Conservation (phyloP, 164 flowering plant genomes). For the Vitis labrusca region DNA sequence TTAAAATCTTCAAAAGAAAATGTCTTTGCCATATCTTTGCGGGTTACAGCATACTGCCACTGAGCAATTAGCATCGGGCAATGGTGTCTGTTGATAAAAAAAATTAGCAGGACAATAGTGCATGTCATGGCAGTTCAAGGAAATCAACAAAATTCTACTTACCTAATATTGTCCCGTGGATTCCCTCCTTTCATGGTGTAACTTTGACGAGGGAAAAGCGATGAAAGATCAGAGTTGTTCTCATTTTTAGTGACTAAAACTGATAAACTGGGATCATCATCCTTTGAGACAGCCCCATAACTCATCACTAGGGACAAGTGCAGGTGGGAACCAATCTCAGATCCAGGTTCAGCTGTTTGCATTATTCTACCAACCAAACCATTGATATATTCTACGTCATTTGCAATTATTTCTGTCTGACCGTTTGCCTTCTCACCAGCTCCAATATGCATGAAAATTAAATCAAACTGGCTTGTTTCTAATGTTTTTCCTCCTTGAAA, state of each 20-base stretch:
- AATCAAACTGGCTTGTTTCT: slow-evolving; percentile 62
- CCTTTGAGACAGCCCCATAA: slow-evolving; percentile 49
- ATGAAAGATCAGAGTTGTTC: slow-evolving; percentile 35
- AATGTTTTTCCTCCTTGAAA: slow-evolving; percentile 59
- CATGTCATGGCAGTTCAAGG: not conserved
- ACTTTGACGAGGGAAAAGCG: slow-evolving; percentile 74
- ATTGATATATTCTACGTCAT: slow-evolving; percentile 46
- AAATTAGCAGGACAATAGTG: slow-evolving; percentile 10
- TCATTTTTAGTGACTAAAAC: slow-evolving; percentile 22
- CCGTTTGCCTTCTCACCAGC: slow-evolving; percentile 27
- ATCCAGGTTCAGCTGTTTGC: slow-evolving; percentile 46
- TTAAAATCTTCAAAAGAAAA: slow-evolving; percentile 74
- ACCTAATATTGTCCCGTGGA: slow-evolving; percentile 60
- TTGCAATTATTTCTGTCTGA: slow-evolving; percentile 18
- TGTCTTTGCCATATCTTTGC: slow-evolving; percentile 63
- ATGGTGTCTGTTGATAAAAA: slow-evolving; percentile 54
- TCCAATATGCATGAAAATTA: slow-evolving; percentile 71
- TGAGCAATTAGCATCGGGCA: slow-evolving; percentile 83
- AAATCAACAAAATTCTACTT: slow-evolving; percentile 17
- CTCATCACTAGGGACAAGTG: slow-evolving; percentile 82
- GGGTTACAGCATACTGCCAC: slow-evolving; percentile 88
- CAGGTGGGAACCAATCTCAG: slow-evolving; percentile 66
- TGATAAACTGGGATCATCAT: slow-evolving; percentile 33
- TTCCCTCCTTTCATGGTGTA: slow-evolving; percentile 68
- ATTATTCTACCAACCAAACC: slow-evolving; percentile 59